phyloP scores from a whole-genome alignment of 345 rosid species.

The Arabidopsis arenosa region DNA sequence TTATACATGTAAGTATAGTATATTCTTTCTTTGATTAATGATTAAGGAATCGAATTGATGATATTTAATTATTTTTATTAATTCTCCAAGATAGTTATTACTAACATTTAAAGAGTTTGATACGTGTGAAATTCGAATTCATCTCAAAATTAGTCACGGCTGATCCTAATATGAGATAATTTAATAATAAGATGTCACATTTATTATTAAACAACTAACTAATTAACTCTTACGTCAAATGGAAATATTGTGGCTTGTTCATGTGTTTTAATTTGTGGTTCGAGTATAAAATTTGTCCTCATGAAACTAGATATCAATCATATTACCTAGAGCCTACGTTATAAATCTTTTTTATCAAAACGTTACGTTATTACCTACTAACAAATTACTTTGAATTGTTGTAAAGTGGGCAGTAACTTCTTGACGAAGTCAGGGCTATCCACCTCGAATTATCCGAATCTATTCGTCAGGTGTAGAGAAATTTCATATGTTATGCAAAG shows the following conservation, averaged over 20 bases:
- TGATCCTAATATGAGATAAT: background rate
- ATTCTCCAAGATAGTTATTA: background rate
- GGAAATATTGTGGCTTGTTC: no score
- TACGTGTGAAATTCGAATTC: slow-evolving; percentile 15
- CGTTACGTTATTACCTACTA: background rate
- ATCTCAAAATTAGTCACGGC: slow-evolving; percentile 6
- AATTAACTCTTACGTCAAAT: no score
- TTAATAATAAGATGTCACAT: no score
- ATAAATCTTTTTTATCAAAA: slow-evolving; percentile 8
- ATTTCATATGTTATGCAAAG: slow-evolving; percentile 20
- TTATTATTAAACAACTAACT: no score
- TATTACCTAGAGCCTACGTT: background rate
- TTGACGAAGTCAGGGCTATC: background rate
- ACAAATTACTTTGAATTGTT: background rate
- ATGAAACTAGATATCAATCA: no score
- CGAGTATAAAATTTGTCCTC: no score
- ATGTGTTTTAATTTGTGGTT: no score
- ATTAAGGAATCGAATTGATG: slow-evolving; percentile 22
- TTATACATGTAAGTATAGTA: background rate
- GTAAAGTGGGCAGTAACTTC: slow-evolving; percentile 21
- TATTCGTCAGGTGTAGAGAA: slow-evolving; percentile 11
- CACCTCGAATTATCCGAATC: no score
- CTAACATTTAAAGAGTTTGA: slow-evolving; percentile 1
- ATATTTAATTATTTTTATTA: background rate
- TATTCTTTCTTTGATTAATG: slow-evolving; percentile 19